Conservation (phyloP, 352 stramenopile species). For the Globisporangium parvum region DNA sequence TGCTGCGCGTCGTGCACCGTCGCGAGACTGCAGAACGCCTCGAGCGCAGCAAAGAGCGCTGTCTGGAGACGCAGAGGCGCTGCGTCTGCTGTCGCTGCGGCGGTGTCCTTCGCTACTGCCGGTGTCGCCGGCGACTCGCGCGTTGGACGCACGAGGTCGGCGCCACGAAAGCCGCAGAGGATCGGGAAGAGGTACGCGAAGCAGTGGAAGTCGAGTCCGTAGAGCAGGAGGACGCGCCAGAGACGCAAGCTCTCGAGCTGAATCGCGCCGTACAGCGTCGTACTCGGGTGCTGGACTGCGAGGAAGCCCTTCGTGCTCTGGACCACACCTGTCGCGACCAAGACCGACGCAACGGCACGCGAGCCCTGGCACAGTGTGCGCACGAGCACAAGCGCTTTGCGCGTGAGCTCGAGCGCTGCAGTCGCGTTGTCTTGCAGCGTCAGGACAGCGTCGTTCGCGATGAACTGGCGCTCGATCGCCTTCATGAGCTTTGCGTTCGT, state of each 20-base stretch:
- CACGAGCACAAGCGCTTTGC: conserved; percentile 38
- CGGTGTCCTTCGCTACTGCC: neutral
- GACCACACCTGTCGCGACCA: conserved; percentile 41
- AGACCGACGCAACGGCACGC: conserved; percentile 25
- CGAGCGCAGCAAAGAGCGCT: conserved; percentile 41
- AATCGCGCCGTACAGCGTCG: conserved; percentile 22
- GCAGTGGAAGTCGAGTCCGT: conserved; percentile 62
- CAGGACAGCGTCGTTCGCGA: conserved; percentile 45
- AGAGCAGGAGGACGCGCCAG: conserved; percentile 58
- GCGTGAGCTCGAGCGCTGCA: conserved; percentile 24
- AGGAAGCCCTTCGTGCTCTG: conserved; percentile 58
- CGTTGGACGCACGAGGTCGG: conserved; percentile 12
- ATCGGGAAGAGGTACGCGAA: conserved; percentile 61
- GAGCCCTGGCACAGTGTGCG: conserved; percentile 43
- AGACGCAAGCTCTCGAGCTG: conserved; percentile 55
- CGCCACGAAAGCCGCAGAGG: conserved; percentile 30
- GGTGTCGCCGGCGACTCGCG: neutral
- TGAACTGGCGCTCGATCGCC: conserved; percentile 37
- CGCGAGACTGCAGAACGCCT: conserved; percentile 40
- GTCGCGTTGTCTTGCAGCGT: conserved; percentile 19
- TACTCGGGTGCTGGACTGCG: conserved; percentile 23
- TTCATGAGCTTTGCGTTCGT: conserved; percentile 37
- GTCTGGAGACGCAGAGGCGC: conserved; percentile 3
- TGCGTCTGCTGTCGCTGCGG: neutral
- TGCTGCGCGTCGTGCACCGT: conserved; percentile 47